Evolutionary conservation across 805 yeast genomes (phyloP), one percentile per base, ranked within the genome.

Genomic region (Cyberlindnera euphorbiiphila): DNA sequence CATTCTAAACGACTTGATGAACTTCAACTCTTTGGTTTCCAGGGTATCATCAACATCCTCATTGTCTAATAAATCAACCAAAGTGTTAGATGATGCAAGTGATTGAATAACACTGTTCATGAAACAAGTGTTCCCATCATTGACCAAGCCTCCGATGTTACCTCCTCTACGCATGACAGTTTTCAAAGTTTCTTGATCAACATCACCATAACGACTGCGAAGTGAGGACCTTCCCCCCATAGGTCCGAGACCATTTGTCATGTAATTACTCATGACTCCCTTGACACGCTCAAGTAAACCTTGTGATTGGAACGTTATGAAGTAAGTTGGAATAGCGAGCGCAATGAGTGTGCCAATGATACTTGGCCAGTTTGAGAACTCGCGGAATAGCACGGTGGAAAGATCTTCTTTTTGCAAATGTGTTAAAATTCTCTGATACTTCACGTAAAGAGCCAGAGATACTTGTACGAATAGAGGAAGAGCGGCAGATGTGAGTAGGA

Each of bases 101-200:
- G 85, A 74, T 59, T 89, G 97, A 19, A 89, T 60, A 1, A 89
- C 96, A 17, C 88, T 78, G 62, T 89, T 89, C 94, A 88, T 87
- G 53, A 89, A 89, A 60, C 97, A 89, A 0, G 96, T 87, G 56
- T 89, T 89, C 11, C 97, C 96, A 47, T 86, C 95, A 57, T 89
- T 89, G 41, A 75, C 72, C 25, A 89, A 69, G 1, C 97, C 97
- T 18, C 96, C 96, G 23, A 86, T 74, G 36, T 72, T 74, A 1
- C 89, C 89, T 40, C 91, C 91, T 37, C 71, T 65, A 33, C 66
- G 66, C 37, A 71, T 42, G n/a, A 81, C 80, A n/a, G 36, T 42
- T 18, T 56, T 51, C 22, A 37, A 22, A 2, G 44, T 37, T 30
- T 48, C 49, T 8, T 42, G 37, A 20, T 40, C 47, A 12, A 46